Evolutionary conservation across 2,329 filamentous ascomycete genomes (phyloP), one percentile per base, ranked within the genome.

Genomic region (Verticillium albo-atrum): DNA sequence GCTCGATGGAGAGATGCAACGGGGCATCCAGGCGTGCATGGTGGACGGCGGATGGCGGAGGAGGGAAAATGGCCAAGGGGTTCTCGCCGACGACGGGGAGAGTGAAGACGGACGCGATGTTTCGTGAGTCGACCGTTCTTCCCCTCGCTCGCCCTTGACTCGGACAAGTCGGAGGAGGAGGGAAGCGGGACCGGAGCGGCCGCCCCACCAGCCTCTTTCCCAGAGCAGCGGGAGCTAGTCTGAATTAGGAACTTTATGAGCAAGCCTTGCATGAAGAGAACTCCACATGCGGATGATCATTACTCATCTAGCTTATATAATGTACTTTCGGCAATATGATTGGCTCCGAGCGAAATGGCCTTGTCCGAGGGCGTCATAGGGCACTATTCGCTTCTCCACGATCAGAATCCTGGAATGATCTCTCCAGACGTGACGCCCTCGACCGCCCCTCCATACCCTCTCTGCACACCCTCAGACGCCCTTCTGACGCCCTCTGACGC

Each of bases 241-340:
- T 61, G 2, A 37, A 67, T 62, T 1, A 14, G 67, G 72, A 63
- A 75, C 67, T 67, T 69, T 67, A 70, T 71, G 60, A 63, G 62
- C 70, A 73, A 56, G 27, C 51, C 61, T 32, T 54, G 55, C 25
- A 52, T 57, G 15, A 28, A 7, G 30, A 23, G n/a, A n/a, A n/a
- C 9, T 3, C 42, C 42, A 7, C 42, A 23, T 23, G 2, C 9
- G 10, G 20, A 23, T 2, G 10, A 12, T 23, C 7, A 12, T 47
- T 47, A 23, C n/a, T 23, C 7, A 23, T 6, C 9, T 47, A 10
- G 42, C n/a, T 47, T 23, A 47, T 7, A 7, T 47, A 12, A 47
- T 25, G 30, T 1, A 2, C 14, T 4, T 47, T 2, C 7, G 20
- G 20, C 7, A 4, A 4, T 10, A 4, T 47, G 6, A 47, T 47